Evolutionary conservation across 2,329 filamentous ascomycete genomes (phyloP).

Genomic region (Colletotrichum chrysophilum): DNA sequence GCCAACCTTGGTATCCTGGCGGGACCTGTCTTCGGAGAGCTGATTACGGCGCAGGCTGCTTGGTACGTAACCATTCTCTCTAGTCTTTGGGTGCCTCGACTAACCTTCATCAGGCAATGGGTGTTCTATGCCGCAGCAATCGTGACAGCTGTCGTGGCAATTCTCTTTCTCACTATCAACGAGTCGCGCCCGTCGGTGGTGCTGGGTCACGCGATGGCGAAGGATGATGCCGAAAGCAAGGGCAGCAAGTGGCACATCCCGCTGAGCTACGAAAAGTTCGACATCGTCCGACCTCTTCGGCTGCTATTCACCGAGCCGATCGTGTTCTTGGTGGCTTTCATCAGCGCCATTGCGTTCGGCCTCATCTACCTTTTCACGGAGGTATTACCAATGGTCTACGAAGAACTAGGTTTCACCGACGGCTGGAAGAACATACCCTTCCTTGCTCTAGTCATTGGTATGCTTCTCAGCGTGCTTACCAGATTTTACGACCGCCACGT

Average conservation of each 20-base stretch:
- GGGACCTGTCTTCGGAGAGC: neutral
- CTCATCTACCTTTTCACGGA: conserved; percentile 10
- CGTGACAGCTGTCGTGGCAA: neutral
- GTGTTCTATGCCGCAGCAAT: neutral
- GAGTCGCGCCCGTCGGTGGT: conserved; percentile 7
- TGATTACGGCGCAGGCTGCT: neutral
- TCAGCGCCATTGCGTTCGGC: conserved; percentile 1
- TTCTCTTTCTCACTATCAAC: neutral
- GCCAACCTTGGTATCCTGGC: neutral
- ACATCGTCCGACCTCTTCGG: neutral
- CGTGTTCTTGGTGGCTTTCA: neutral
- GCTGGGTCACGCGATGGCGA: neutral
- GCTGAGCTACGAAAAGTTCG: neutral
- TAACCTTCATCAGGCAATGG: neutral
- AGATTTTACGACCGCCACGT: neutral
- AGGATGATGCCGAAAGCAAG: neutral
- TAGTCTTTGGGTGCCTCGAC: accelerated
- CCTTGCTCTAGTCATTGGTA: neutral
- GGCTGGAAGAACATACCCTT: neutral
- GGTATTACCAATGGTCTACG: neutral
- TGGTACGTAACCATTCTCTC: neutral
- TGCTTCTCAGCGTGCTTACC: neutral
- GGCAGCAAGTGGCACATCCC: neutral
- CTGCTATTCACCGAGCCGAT: conserved; percentile 10
- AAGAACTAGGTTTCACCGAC: neutral